A percentile compares a stretch with the other conserved stretches of the same genome.
These are phyloP conservation scores for Diaporthe vaccinii DNA, from an alignment of 2,329 filamentous ascomycete genomes.

Conservation along the genomic window DNA sequence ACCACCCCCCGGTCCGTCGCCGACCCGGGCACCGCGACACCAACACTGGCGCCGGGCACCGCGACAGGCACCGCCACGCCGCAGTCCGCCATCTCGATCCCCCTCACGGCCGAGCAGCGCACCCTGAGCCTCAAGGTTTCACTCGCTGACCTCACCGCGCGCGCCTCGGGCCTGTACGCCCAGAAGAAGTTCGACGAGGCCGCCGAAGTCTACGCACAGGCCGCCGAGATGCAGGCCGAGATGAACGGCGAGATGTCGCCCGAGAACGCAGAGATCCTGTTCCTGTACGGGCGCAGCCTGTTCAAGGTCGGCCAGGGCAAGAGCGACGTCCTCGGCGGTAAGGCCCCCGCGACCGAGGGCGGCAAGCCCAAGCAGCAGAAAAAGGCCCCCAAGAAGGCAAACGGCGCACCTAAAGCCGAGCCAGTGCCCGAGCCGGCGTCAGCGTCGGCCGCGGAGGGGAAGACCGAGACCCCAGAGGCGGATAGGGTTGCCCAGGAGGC, in stretches of 20 bases:
- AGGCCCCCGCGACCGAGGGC: constrained; percentile 72
- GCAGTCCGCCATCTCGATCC: constrained; percentile 44
- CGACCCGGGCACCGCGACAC: constrained; percentile 30
- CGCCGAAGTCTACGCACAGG: constrained; percentile 88
- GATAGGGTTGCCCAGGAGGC: constrained; percentile 62
- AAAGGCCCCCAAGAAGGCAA: constrained; percentile 62
- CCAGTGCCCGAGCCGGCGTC: constrained; percentile 53
- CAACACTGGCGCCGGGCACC: constrained; percentile 43
- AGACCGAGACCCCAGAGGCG: constrained; percentile 48
- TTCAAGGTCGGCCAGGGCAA: constrained; percentile 96
- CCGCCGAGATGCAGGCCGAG: constrained; percentile 89
- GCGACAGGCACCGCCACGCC: constrained; percentile 51
- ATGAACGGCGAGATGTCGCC: constrained; percentile 93
- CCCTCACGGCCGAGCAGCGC: constrained; percentile 51
- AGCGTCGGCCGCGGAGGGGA: background rate
- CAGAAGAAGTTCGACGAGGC: constrained; percentile 91
- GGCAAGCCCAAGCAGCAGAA: constrained; percentile 66
- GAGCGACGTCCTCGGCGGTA: constrained; percentile 92
- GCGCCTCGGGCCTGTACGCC: constrained; percentile 86
- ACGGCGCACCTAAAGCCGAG: constrained; percentile 51
- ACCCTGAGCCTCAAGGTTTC: constrained; percentile 66
- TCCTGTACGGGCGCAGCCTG: constrained; percentile 91
- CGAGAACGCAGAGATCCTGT: constrained; percentile 93
- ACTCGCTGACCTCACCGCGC: constrained; percentile 82
- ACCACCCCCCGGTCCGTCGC: constrained; percentile 35